phyloP scores from a whole-genome alignment of 2,329 filamentous ascomycete genomes.

The Bipolaris bicolor region DNA sequence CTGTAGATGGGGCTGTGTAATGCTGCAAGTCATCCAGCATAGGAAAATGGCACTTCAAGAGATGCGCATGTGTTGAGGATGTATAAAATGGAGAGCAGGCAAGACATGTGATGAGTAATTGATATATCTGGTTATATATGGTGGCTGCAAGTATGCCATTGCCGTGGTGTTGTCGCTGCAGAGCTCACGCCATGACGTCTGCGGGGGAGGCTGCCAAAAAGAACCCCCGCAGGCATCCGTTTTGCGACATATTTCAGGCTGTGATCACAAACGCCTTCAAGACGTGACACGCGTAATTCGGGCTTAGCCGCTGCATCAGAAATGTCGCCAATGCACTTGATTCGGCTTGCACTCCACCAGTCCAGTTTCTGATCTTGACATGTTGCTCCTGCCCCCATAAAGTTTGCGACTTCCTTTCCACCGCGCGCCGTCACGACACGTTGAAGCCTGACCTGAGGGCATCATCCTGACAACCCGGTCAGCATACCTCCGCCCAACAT shows the following conservation, averaged over 20 bases:
- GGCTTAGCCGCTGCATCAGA: slow-evolving; percentile 34
- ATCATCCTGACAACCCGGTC: background rate
- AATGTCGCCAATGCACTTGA: slow-evolving; percentile 16
- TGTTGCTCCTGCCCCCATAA: slow-evolving; percentile 27
- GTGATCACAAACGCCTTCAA: slow-evolving; percentile 27
- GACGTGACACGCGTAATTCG: slow-evolving; percentile 40
- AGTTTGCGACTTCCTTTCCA: slow-evolving; percentile 23
- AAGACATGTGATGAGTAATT: background rate
- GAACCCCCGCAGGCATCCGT: slow-evolving; percentile 28
- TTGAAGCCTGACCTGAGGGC: slow-evolving; percentile 7
- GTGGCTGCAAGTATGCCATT: background rate
- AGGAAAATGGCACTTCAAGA: slow-evolving; percentile 1
- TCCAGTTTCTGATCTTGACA: slow-evolving; percentile 27
- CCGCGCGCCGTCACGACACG: slow-evolving; percentile 19
- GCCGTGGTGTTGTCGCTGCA: background rate
- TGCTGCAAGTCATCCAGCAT: slow-evolving; percentile 8
- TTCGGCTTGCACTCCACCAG: slow-evolving; percentile 9
- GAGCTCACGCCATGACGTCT: slow-evolving; percentile 6
- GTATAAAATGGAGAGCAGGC: background rate
- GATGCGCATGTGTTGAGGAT: background rate
- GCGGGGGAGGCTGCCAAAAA: slow-evolving; percentile 1
- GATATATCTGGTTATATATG: background rate
- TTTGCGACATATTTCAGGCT: slow-evolving; percentile 23
- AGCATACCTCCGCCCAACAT: slow-evolving; percentile 24
- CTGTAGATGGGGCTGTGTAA: slow-evolving; percentile 40